Base-by-base conservation (phyloP, 768 basidiomycete genomes). In the Royoungia palumana region DNA sequence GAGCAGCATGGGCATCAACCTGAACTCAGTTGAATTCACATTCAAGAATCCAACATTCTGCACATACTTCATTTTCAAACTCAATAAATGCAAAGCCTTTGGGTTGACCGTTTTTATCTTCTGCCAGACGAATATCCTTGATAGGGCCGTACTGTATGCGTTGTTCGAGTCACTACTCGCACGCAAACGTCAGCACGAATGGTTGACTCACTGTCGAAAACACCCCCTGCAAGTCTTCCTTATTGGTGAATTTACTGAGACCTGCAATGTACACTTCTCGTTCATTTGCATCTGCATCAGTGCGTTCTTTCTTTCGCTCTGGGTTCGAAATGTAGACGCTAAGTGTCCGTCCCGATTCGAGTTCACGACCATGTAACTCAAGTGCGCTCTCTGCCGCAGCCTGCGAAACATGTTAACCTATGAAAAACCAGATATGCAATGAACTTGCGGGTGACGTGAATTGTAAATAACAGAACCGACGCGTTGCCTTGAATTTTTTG, bases 401-500 rank as follows among this genome's bases (percentile, higher is more conserved):
- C 86, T 89, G 41, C 14, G 12, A n/a, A 22, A 42, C 39, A 16
- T 3, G 17, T 49, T 21, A 51, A 7, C 16, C 21, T 19, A 19
- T 21, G 14, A 20, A 27, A 38, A 20, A n/a, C 20, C n/a, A 35
- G 30, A 13, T 21, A 2, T n/a, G 28, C 38, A 12, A 27, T 7
- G 24, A 36, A 73, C 87, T 44, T 48, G 92, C 94, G 0, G 91
- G 89, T 17, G 82, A 82, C 2, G 85, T 85, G 63, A 81, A 97
- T 53, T 98, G 96, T 1, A 99, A 75, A 65, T 98, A 99, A 61
- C 91, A 94, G 67, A 99, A 98, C 36, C 96, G 79, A 30, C 96
- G 75, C 2, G 88, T 87, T 48, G 73, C 82, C 69, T 94, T 95
- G 76, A 92, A 94, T 63, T 96, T 96, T 63, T 94, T 94, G 70